Percentiles rank a stretch among this genome's conserved stretches.
phyloP scores from a whole-genome alignment of 257 asterid species.

The Eucommia ulmoides region DNA sequence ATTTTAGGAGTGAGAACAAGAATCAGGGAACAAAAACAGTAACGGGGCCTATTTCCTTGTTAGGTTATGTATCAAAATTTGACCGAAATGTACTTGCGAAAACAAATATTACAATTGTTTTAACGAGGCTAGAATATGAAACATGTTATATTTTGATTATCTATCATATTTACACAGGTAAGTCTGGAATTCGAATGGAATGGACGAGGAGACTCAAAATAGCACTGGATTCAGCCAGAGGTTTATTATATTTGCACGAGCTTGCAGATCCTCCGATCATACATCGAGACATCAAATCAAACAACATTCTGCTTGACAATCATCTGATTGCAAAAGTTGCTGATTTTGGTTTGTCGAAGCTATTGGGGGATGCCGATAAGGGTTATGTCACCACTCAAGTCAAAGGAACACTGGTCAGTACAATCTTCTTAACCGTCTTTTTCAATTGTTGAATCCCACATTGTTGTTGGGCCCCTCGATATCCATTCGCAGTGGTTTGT shows the following conservation, averaged over 20 bases:
- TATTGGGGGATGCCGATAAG: constrained; percentile 7
- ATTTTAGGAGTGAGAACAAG: too few species aligned
- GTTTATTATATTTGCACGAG: constrained; percentile 11
- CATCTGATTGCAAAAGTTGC: constrained; percentile 8
- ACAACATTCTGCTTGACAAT: constrained; percentile 11
- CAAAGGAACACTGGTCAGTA: constrained; percentile 10
- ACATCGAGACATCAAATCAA: constrained; percentile 13
- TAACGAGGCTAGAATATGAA: too few species aligned
- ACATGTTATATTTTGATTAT: too few species aligned
- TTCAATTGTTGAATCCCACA: too few species aligned
- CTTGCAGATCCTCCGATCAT: constrained; percentile 15
- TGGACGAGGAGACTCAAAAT: constrained; percentile 11
- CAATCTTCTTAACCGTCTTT: too few species aligned
- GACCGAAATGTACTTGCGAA: too few species aligned
- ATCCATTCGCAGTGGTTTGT: too few species aligned
- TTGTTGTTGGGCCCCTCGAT: too few species aligned
- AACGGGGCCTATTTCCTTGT: too few species aligned
- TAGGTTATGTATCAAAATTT: too few species aligned
- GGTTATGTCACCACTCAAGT: constrained; percentile 13
- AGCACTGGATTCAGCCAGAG: constrained; percentile 14
- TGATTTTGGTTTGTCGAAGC: constrained; percentile 15
- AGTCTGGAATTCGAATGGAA: constrained; percentile 6
- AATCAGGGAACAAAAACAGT: too few species aligned
- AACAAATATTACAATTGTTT: too few species aligned
- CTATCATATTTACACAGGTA: constrained; percentile 3